A percentile compares a stretch with the other conserved stretches of the same genome.
Conservation (phyloP, 2,329 filamentous ascomycete genomes). For the Aspergillus tubingensis region DNA sequence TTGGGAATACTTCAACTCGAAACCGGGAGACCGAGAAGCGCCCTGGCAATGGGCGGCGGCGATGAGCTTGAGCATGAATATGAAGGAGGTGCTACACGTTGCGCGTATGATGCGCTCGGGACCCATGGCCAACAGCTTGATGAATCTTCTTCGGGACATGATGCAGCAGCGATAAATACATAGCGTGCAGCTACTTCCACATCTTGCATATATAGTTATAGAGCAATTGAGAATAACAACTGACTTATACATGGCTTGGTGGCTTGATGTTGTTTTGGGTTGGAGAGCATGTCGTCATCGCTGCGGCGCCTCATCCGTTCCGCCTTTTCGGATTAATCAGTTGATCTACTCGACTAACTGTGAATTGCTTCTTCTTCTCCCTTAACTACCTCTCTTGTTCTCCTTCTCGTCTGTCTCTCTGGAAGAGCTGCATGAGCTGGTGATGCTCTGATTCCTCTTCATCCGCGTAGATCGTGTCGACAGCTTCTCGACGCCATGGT, state of each 20-base stretch:
- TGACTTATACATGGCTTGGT: background rate
- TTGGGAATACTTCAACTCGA: conserved; percentile 91
- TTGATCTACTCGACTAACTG: too few species aligned
- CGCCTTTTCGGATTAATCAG: background rate
- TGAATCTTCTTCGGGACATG: conserved; percentile 34
- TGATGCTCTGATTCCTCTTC: background rate
- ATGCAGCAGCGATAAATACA: conserved; percentile 24
- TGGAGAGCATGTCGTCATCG: conserved; percentile 4
- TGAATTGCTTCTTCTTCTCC: background rate
- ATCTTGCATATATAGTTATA: too few species aligned
- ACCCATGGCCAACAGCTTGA: conserved; percentile 34
- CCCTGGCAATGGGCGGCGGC: conserved; percentile 79
- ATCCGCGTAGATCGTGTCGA: background rate
- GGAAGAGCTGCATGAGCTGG: conserved; percentile 6
- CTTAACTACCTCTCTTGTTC: background rate
- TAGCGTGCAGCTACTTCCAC: too few species aligned
- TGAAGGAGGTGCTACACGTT: conserved; percentile 41
- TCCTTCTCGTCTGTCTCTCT: background rate
- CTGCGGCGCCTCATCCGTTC: background rate
- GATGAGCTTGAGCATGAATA: conserved; percentile 58
- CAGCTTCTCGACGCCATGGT: conserved; percentile 29
- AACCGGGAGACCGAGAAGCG: conserved; percentile 61
- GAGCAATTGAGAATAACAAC: too few species aligned
- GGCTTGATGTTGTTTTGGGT: background rate
- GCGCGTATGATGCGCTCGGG: conserved; percentile 33